phyloP scores from a whole-genome alignment of 2,329 filamentous ascomycete genomes.

The Phialocephala subalpina region DNA sequence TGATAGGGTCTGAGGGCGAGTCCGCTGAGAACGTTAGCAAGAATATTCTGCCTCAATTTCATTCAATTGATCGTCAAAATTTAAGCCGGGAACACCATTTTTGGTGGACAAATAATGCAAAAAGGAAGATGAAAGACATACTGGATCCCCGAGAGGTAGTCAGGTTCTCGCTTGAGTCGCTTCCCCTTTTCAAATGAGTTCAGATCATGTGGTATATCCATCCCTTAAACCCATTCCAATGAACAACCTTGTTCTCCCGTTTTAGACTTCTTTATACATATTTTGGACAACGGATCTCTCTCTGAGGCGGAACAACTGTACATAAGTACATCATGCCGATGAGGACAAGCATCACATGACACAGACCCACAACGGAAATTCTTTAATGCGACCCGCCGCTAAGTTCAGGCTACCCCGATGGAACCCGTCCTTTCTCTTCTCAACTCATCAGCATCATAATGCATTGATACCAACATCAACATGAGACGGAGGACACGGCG shows the following conservation, averaged over 20 bases:
- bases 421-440: neutral
- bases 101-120: too few relatives aligned
- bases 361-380: neutral
- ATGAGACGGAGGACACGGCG: slow-evolving; percentile 49
- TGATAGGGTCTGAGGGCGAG: neutral
- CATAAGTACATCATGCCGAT: too few relatives aligned
- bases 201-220: neutral
- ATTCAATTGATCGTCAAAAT: too few relatives aligned
- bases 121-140: too few relatives aligned
- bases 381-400: neutral
- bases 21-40: too few relatives aligned
- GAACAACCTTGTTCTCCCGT: neutral
- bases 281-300: neutral
- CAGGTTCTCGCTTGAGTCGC: too few relatives aligned
- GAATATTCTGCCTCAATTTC: too few relatives aligned
- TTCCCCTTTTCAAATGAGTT: neutral
- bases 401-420: neutral
- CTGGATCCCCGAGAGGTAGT: too few relatives aligned
- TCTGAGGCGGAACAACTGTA: too few relatives aligned
- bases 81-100: too few relatives aligned
- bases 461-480: slow-evolving; percentile 20
- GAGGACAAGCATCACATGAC: neutral
- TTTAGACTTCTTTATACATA: neutral
- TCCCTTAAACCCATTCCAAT: too few relatives aligned
- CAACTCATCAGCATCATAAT: neutral